Evolutionary conservation across 202 grass and related monocot genomes (phyloP).

Genomic region (Cymbopogon flexuosus): DNA sequence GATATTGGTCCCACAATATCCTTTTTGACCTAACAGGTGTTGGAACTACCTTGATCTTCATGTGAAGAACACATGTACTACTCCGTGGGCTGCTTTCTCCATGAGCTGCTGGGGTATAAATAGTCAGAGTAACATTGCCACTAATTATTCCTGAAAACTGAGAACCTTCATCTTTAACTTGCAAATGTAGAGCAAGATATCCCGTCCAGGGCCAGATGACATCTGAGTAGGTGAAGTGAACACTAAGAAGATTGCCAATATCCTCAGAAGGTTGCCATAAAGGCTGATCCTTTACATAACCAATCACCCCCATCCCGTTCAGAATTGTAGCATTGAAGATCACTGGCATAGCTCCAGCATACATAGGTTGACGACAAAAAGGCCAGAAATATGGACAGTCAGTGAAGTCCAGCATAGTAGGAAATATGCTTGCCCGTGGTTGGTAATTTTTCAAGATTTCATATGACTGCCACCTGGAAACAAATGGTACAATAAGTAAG

Average conservation of each 20-base stretch:
- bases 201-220: conserved; percentile 99
- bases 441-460: conserved; percentile 82
- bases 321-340: conserved; percentile 97
- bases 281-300: conserved; percentile 73
- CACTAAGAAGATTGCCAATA: conserved; percentile 77
- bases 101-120: conserved; percentile 57
- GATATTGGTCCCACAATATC: conserved; percentile 97
- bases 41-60: conserved; percentile 81
- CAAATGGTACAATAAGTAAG: conserved; percentile 29
- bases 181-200: conserved; percentile 85
- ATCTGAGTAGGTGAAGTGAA: conserved; percentile 86
- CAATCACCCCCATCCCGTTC: conserved; percentile 91
- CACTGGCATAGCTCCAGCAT: conserved; percentile 86
- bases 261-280: conserved; percentile 78
- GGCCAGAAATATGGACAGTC: conserved; percentile 91
- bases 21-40: conserved; percentile 80
- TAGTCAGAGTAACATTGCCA: conserved; percentile 70
- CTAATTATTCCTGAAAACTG: conserved; percentile 76
- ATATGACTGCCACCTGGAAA: conserved; percentile 84
- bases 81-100: conserved; percentile 50
- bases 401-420: conserved; percentile 70
- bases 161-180: conserved; percentile 90
- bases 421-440: conserved; percentile 84
- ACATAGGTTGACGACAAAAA: conserved; percentile 86
- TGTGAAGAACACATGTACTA: conserved; percentile 64